Conservation (phyloP, 164 flowering plant genomes). For the Euptelea pleiosperma region DNA sequence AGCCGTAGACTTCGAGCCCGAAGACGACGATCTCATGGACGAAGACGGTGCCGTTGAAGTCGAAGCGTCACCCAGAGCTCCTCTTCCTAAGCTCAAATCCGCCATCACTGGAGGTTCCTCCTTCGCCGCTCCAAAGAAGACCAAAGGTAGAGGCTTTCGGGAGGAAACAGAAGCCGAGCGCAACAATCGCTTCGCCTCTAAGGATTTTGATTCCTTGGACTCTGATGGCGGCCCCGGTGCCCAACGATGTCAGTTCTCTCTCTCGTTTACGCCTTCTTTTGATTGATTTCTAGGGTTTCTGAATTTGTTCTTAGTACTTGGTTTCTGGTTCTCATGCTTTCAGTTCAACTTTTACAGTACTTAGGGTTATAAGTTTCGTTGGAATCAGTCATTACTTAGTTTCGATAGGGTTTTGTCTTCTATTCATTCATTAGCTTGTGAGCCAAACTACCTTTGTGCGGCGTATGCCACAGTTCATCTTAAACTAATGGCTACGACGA, state of each 20-base stretch:
- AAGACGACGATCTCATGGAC: slow-evolving; percentile 93
- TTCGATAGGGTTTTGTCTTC: too few relatives aligned
- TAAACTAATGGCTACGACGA: too few relatives aligned
- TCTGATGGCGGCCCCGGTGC: slow-evolving; percentile 82
- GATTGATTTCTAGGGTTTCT: slow-evolving; percentile 14
- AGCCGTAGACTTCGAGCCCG: slow-evolving; percentile 86
- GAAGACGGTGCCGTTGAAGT: slow-evolving; percentile 69
- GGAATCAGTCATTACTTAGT: too few relatives aligned
- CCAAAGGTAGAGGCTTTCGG: slow-evolving; percentile 87
- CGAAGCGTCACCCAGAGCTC: slow-evolving; percentile 47
- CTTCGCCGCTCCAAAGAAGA: slow-evolving; percentile 54
- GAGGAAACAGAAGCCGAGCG: slow-evolving; percentile 61
- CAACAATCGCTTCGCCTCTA: slow-evolving; percentile 51
- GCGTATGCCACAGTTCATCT: too few relatives aligned
- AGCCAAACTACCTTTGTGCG: too few relatives aligned
- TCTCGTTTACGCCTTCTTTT: not conserved
- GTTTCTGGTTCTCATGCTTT: not conserved
- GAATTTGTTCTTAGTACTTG: not conserved
- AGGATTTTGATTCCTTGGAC: slow-evolving; percentile 70
- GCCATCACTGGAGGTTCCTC: slow-evolving; percentile 68
- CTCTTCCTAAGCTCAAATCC: slow-evolving; percentile 64
- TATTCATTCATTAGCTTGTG: too few relatives aligned
- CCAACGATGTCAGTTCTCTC: slow-evolving; percentile 59
- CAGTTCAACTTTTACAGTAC: too few relatives aligned
- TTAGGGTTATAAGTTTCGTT: too few relatives aligned